These are phyloP conservation scores for Beverwykella pulmonaria DNA, from an alignment of 495 filamentous ascomycete species.

Conservation along the genomic window DNA sequence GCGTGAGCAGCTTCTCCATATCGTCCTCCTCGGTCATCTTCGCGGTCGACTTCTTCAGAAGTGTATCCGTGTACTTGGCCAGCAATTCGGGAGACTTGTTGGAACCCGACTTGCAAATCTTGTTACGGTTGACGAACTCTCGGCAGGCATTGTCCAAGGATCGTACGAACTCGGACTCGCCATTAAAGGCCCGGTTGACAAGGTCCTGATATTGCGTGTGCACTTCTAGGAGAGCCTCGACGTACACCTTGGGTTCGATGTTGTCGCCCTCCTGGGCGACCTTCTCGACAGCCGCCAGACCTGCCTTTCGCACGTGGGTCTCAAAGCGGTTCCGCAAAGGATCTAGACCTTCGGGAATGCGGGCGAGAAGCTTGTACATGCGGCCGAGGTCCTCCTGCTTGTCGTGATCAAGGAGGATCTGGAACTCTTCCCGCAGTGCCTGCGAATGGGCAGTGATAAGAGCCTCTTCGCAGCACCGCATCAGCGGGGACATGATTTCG, in stretches of 20 bases:
- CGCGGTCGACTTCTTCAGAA: constrained; percentile 84
- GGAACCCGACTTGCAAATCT: constrained; percentile 87
- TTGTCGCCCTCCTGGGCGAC: constrained; percentile 85
- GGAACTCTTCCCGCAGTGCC: constrained; percentile 92
- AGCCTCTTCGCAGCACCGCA: constrained; percentile 82
- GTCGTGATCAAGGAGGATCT: constrained; percentile 91
- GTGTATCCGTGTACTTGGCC: constrained; percentile 92
- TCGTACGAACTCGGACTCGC: constrained; percentile 94
- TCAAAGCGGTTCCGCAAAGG: constrained; percentile 88
- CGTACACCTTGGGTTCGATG: constrained; percentile 94
- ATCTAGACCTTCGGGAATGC: constrained; percentile 90
- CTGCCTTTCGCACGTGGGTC: constrained; percentile 86
- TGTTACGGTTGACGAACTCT: constrained; percentile 96
- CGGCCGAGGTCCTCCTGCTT: constrained; percentile 91
- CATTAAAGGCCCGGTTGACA: constrained; percentile 89
- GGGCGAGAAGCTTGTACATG: constrained; percentile 91
- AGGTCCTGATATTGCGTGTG: constrained; percentile 90
- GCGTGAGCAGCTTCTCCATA: constrained; percentile 83
- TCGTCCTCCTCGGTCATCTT: constrained; percentile 90
- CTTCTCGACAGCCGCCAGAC: constrained; percentile 85
- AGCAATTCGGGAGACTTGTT: constrained; percentile 92
- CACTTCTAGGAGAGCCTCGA: constrained; percentile 90
- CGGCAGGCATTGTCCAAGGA: constrained; percentile 96
- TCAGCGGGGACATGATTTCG: constrained; percentile 81
- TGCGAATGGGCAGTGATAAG: constrained; percentile 85